phyloP scores from a whole-genome alignment of 2,329 filamentous ascomycete genomes.

The Fusarium sp. region DNA sequence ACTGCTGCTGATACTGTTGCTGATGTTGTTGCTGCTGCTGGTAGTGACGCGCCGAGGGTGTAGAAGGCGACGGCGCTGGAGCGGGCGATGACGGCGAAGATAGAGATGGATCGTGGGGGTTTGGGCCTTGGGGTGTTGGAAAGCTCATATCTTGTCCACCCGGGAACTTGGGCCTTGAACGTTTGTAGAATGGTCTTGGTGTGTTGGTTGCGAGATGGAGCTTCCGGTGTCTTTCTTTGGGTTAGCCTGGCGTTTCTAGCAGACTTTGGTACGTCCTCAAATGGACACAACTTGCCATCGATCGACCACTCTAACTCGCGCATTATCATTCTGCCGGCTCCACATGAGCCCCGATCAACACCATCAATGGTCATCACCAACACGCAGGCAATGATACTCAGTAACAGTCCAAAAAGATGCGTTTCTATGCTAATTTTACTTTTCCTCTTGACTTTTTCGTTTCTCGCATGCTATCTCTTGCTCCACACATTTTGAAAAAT shows the following conservation, averaged over 20 bases:
- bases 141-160: slow-evolving; percentile 49
- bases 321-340: slow-evolving; percentile 35
- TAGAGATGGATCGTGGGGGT: slow-evolving; percentile 41
- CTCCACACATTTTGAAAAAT: slow-evolving; percentile 19
- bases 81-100: slow-evolving; percentile 32
- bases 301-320: slow-evolving; percentile 7
- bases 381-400: not conserved
- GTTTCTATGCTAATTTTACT: slow-evolving; percentile 1
- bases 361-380: not conserved
- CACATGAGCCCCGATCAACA: not conserved
- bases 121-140: slow-evolving; percentile 44
- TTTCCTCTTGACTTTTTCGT: slow-evolving; percentile 21
- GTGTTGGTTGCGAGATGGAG: slow-evolving; percentile 38
- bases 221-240: slow-evolving; percentile 40
- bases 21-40: slow-evolving; percentile 38
- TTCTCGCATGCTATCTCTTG: slow-evolving; percentile 15
- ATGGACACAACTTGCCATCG: not conserved
- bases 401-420: not conserved
- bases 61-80: slow-evolving; percentile 26
- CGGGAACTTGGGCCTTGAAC: slow-evolving; percentile 37
- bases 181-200: slow-evolving; percentile 38
- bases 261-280: slow-evolving; percentile 20
- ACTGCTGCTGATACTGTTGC: slow-evolving; percentile 33
- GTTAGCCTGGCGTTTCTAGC: slow-evolving; percentile 36
- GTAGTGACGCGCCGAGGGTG: slow-evolving; percentile 44